Base-by-base conservation (phyloP, 78 protist genomes). In the Capsaspora owczarzaki region DNA sequence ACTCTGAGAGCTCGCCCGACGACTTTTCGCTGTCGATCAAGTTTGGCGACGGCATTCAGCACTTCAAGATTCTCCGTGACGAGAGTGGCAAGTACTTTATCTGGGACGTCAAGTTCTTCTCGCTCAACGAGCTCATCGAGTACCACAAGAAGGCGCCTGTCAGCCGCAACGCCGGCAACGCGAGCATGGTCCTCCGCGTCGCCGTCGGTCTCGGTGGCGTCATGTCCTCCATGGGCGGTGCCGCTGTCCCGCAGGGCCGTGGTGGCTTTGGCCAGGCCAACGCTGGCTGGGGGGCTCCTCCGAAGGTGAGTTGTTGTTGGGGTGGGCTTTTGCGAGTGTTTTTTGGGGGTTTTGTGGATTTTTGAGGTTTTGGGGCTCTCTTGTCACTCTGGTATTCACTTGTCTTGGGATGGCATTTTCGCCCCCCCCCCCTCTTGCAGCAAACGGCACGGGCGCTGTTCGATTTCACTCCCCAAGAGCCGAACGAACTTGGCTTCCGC, bases 401-500 rank as follows among this genome's bases (percentile, higher is more conserved):
- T n/a, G n/a, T n/a, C n/a, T n/a, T n/a, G n/a, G n/a, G n/a, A n/a
- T n/a, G n/a, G n/a, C n/a, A n/a, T n/a, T n/a, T n/a, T n/a, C n/a
- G n/a, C n/a, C n/a, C n/a, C n/a, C n/a, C n/a, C n/a, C n/a, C n/a
- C n/a, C n/a, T n/a, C n/a, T n/a, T 49, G 37, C 35, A 46, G 56
- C 46, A 49, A n/a, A 40, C 8, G 8, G 80, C 74, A 51, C 60
- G 68, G 12, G 85, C 79, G 38, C 43, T 82, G 66, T 74, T 53
- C 12, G 56, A 82, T 2, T 82, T 82, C 35, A 35, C 43, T 29
- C 75, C 76, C 1, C 69, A 76, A 42, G 86, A 82, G 56, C 74
- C n/a, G 31, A 61, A 60, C 47, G 86, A 83, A 49, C 69, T 83
- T 23, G 79, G 76, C 33, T 60, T 83, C 4, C 27, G 10, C 23